These are phyloP conservation scores for Fusarium palustre DNA, from an alignment of 2,329 filamentous ascomycete species.

Conservation along the genomic window DNA sequence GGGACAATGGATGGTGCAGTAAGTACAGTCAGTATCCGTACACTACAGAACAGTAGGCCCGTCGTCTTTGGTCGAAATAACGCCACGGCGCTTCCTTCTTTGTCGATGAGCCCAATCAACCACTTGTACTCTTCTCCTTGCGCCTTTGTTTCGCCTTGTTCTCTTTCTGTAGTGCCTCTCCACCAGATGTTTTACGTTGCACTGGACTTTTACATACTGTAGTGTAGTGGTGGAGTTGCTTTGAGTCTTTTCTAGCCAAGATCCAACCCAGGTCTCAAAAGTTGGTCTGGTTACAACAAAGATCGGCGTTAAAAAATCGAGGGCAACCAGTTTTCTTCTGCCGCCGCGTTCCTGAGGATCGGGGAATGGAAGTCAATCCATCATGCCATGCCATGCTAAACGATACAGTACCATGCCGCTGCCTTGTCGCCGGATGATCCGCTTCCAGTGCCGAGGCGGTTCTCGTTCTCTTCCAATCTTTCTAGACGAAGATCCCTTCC, in stretches of 20 bases:
- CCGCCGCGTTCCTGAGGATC: neutral
- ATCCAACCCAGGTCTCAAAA: neutral
- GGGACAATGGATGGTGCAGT: neutral
- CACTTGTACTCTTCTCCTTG: neutral
- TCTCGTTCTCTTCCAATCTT: neutral
- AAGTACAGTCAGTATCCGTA: neutral
- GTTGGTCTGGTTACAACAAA: neutral
- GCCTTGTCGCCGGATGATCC: neutral
- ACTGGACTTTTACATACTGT: neutral
- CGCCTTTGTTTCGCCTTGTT: constrained; percentile 7
- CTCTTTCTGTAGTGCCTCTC: neutral
- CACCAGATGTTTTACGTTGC: neutral
- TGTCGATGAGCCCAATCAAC: constrained; percentile 20
- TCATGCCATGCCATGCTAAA: neutral
- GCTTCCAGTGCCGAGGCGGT: constrained; percentile 7
- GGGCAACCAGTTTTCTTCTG: neutral
- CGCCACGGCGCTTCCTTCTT: constrained; percentile 34
- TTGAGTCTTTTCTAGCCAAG: neutral
- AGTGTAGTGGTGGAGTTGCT: neutral
- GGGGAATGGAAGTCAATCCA: neutral
- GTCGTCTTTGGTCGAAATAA: constrained; percentile 18
- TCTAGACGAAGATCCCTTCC: constrained; percentile 5
- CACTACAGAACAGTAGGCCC: neutral
- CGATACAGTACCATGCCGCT: too few relatives aligned
- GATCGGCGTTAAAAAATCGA: constrained; percentile 2